Percentiles rank a stretch among this genome's conserved stretches.
Conservation (phyloP, 345 rosid genomes). For the Mangifera indica region DNA sequence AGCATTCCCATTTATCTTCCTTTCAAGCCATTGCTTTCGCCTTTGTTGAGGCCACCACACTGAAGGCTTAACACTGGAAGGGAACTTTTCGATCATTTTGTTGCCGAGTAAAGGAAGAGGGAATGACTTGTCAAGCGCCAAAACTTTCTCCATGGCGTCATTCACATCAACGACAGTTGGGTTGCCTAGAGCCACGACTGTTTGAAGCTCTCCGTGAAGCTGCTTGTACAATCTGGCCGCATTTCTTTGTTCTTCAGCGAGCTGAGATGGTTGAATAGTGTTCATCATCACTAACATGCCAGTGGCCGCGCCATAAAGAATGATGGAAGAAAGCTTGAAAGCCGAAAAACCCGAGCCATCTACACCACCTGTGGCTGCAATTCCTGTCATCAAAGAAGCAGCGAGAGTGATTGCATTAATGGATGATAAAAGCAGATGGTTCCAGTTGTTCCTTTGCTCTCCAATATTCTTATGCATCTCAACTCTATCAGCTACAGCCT, state of each 20-base stretch:
- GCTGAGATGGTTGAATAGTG: constrained; percentile 58
- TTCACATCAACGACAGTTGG: constrained; percentile 35
- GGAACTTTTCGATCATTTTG: constrained; percentile 52
- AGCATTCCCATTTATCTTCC: constrained; percentile 28
- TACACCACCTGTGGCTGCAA: constrained; percentile 23
- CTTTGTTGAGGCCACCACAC: constrained; percentile 47
- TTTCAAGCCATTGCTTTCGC: neutral
- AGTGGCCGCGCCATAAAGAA: constrained; percentile 41
- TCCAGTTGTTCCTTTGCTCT: constrained; percentile 57
- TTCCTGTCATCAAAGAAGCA: constrained; percentile 48
- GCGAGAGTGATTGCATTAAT: constrained; percentile 48
- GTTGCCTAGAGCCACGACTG: constrained; percentile 25
- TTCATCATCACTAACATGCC: constrained; percentile 44
- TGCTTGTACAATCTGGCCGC: constrained; percentile 51
- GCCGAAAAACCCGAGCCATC: constrained; percentile 17
- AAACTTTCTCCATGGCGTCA: constrained; percentile 41
- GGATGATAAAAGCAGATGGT: constrained; percentile 43
- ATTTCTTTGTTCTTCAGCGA: constrained; percentile 60
- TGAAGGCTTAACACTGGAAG: constrained; percentile 40
- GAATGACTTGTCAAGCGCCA: constrained; percentile 53
- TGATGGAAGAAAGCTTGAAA: constrained; percentile 37
- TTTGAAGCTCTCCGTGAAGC: constrained; percentile 37
- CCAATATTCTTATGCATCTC: constrained; percentile 57
- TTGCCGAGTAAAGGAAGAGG: constrained; percentile 54
- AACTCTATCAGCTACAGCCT: constrained; percentile 46